Base-by-base conservation (phyloP, 2,329 filamentous ascomycete genomes). In the Clathrospora elynae region DNA sequence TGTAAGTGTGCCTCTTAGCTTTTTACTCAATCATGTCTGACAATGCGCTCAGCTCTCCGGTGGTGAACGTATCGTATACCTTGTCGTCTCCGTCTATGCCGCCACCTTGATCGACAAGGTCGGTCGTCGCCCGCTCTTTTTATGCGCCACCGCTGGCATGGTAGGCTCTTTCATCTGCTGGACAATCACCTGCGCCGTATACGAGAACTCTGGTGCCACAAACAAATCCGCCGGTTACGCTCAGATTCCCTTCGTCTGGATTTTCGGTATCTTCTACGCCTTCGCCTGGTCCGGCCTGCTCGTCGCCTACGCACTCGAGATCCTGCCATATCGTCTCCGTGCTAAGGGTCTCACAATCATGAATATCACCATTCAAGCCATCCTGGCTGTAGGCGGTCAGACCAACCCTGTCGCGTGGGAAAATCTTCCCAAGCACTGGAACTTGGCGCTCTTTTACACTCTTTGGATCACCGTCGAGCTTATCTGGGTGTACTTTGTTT, bases 401-500 rank as follows among this genome's bases (percentile, higher is more conserved):
- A 78, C 76, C 49, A 86, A 86, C 73, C 79, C 79, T 57, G 71
- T 84, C 46, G 83, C 81, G 7, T 85, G 82, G 79, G 75, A 82
- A 42, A 75, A 76, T 41, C 70, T 85, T 31, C 79, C 84, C 66
- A 56, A 57, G 19, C 62, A 61, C 46, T 85, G 81, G 79, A 77
- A 84, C 65, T 78, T 86, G 42, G 84, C 82, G 73, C 73, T 84
- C 39, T 82, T 85, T 71, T 85, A 85, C 71, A 82, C 81, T 13
- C 18, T 81, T 35, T 85, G 81, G 82, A 78, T 84, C 61, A 70
- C 76, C 14, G 66, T 77, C 61, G 80, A 85, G 64, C 71, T 85
- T 26, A 50, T 79, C 36, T 83, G 84, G 53, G 81, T 86, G 17
- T 85, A 58, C 46, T 56, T 58, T 30, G 47, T 58, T 12, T 59